These are phyloP conservation scores for Myriosclerotinia curreyana DNA, from an alignment of 2,329 filamentous ascomycete species.

Conservation along the genomic window DNA sequence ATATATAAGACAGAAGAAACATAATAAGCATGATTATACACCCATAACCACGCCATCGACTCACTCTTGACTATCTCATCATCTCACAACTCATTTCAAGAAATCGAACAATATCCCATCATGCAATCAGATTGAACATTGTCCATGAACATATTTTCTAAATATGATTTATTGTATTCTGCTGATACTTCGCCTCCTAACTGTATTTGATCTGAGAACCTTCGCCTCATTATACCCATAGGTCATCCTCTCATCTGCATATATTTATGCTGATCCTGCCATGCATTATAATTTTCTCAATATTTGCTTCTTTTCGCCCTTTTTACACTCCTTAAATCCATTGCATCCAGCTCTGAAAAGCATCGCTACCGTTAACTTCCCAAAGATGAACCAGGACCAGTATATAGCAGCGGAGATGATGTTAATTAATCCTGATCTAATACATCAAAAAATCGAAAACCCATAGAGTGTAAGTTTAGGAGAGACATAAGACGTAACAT, in stretches of 20 bases:
- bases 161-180: constrained; percentile 8
- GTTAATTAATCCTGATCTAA: constrained; percentile 37
- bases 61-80: not conserved
- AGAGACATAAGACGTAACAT: constrained; percentile 40
- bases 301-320: constrained; percentile 1
- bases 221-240: not conserved
- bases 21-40: not conserved
- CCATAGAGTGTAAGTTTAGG: constrained; percentile 32
- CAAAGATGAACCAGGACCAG: constrained; percentile 17
- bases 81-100: not conserved
- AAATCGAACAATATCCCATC: not conserved
- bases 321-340: not conserved
- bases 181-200: not conserved
- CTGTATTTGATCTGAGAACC: constrained; percentile 1
- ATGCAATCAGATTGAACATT: not conserved
- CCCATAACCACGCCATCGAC: not conserved
- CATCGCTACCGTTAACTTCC: constrained; percentile 13
- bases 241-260: not conserved
- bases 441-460: constrained; percentile 34
- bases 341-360: constrained; percentile 13
- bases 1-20: not conserved
- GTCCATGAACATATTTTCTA: not conserved
- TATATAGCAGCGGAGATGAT: constrained; percentile 27
- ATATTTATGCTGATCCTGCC: constrained; percentile 11
- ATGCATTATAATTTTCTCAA: constrained; percentile 1